Evolutionary conservation across 1,139 yeast species (phyloP), one percentile per base, ranked within the genome.

Genomic region (Candida tropicalis): DNA sequence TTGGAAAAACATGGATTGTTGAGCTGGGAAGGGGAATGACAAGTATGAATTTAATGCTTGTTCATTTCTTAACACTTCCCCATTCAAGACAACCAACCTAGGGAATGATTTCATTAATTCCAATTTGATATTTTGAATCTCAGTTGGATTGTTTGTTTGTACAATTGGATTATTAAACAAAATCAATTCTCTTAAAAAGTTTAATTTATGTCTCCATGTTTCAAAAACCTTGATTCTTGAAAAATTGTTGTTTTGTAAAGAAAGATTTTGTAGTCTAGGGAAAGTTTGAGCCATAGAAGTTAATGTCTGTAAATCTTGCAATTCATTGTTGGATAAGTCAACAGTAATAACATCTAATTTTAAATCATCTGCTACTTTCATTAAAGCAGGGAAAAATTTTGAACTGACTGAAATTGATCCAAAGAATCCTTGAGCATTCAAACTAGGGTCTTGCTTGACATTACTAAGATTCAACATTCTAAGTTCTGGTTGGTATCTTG

Each of bases 371-470:
- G 97, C 96, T 15, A 95, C 68, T 59, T 87, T 89, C 89, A 93
- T 82, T 52, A 93, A 68, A 0, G 99, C 99, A 3, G 91, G 87
- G 63, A 93, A 90, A 76, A 91, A 84, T 62, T 91, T 91, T 12
- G 95, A 77, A 1, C 80, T 62, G 3, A 81, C 75, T 39, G 82
- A 76, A 6, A 82, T 68, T 13, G 79, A 69, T 17, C 80, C 75
- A 53, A 90, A 82, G 44, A 89, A 70, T 0, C 97, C 96, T 49
- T 77, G 77, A 13, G 77, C 68, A 15, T 66, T 66, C 38, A 93
- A 69, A 12, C 65, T 73, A 23, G 79, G 84, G 59, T 93, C 98
- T 41, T 75, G 76, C 47, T 79, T 77, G 56, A 90, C 80, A 42
- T 70, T 70, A n/a, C 84, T 74, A 43, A 93, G 70, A 57, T 91